These are phyloP conservation scores for Xylaria bambusicola DNA, from an alignment of 495 filamentous ascomycete genomes.

Conservation along the genomic window DNA sequence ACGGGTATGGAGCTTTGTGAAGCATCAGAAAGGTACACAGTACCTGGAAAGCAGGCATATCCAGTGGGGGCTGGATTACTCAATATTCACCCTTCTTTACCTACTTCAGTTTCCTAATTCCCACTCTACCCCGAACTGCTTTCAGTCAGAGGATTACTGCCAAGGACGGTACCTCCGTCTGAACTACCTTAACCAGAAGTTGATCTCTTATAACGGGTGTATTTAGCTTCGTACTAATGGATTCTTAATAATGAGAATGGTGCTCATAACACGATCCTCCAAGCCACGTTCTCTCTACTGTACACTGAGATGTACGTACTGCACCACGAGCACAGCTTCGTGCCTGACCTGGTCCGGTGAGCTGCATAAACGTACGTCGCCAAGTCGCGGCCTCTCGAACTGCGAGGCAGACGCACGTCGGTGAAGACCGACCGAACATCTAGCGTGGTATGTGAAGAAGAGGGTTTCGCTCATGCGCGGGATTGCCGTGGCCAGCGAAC, in stretches of 20 bases:
- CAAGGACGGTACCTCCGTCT: background rate
- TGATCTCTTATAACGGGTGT: background rate
- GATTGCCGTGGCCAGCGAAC: conserved; percentile 1
- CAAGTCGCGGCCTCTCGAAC: background rate
- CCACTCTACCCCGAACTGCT: background rate
- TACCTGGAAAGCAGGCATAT: background rate
- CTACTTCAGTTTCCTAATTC: background rate
- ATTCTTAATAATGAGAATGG: background rate
- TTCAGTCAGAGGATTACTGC: background rate
- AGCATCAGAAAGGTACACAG: background rate
- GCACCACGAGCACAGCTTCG: too few species aligned
- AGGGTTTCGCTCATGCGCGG: background rate
- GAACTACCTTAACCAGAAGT: background rate
- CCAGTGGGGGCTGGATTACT: background rate
- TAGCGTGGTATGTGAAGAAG: too few species aligned
- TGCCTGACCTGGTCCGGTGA: background rate
- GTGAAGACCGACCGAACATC: too few species aligned
- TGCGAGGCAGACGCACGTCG: too few species aligned
- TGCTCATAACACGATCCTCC: background rate
- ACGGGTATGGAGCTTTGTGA: conserved; percentile 7
- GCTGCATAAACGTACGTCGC: background rate
- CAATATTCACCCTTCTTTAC: background rate
- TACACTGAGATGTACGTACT: too few species aligned
- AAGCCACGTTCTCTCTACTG: background rate
- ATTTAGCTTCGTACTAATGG: background rate